phyloP scores from a whole-genome alignment of 139 green algal species.

The Diplosphaera chodatii region DNA sequence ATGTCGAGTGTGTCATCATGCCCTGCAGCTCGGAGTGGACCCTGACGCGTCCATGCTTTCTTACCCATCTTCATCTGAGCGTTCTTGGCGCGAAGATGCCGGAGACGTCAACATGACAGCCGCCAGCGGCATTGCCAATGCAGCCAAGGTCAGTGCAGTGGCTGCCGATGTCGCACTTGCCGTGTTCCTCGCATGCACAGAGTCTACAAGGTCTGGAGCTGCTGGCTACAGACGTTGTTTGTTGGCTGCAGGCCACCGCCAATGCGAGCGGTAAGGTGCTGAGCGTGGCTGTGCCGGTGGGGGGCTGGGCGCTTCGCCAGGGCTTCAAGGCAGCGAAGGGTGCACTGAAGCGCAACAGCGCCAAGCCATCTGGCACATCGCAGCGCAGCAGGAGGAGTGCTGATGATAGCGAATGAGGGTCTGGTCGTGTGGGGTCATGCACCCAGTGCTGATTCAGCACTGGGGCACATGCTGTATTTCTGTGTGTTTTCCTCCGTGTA shows the following conservation, averaged over 20 bases:
- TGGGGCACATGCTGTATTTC: no score
- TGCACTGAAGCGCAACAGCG: not conserved
- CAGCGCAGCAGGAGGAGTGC: constrained; percentile 7
- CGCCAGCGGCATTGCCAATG: not conserved
- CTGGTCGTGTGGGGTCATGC: no score
- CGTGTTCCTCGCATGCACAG: no score
- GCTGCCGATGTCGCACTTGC: no score
- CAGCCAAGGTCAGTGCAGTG: not conserved
- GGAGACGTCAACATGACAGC: not conserved
- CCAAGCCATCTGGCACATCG: no score
- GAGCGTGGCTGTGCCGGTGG: constrained; percentile 11
- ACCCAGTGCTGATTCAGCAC: no score
- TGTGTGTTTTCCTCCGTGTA: no score
- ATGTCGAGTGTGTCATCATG: no score
- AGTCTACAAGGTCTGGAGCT: no score
- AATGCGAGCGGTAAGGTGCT: not conserved
- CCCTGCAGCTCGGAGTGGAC: not conserved
- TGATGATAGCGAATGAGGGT: not conserved
- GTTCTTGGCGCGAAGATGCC: not conserved
- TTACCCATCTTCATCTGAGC: not conserved
- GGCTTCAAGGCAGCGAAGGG: constrained; percentile 23
- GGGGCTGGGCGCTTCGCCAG: constrained; percentile 32
- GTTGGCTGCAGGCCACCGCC: constrained; percentile 11
- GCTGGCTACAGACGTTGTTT: no score
- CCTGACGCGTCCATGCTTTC: not conserved